Conservation (phyloP, 768 basidiomycete species). For the Rhizopogon vesiculosus region DNA sequence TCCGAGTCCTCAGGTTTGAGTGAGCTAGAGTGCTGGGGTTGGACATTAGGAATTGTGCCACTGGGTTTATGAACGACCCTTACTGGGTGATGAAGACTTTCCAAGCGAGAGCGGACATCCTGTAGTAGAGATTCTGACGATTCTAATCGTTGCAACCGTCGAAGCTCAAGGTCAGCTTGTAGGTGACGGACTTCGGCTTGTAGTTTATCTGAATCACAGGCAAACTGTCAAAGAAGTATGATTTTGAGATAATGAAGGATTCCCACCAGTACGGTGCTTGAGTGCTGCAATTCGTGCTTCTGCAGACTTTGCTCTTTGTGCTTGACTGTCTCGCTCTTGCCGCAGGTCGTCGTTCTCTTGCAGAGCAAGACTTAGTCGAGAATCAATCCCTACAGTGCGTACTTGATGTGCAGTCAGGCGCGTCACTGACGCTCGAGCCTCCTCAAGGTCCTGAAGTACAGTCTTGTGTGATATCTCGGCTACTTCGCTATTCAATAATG, state of each 20-base stretch:
- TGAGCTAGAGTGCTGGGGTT: constrained; percentile 34
- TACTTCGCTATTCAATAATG: constrained; percentile 76
- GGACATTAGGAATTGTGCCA: constrained; percentile 10
- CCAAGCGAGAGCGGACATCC: constrained; percentile 61
- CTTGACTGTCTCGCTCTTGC: constrained; percentile 74
- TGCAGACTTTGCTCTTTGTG: constrained; percentile 60
- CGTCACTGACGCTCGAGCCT: constrained; percentile 60
- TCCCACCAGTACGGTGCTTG: constrained; percentile 61
- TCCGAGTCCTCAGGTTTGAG: constrained; percentile 45
- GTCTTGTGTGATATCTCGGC: constrained; percentile 75
- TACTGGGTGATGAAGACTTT: constrained; percentile 50
- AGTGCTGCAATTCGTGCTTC: constrained; percentile 62
- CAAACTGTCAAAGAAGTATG: not conserved
- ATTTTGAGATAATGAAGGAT: not conserved
- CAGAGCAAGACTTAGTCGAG: constrained; percentile 54
- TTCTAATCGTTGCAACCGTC: constrained; percentile 55
- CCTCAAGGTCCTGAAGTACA: constrained; percentile 69
- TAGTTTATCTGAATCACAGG: constrained; percentile 49
- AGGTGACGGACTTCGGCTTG: constrained; percentile 63
- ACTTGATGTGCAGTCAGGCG: constrained; percentile 67
- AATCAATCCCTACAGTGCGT: constrained; percentile 67
- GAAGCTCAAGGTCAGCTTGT: constrained; percentile 58
- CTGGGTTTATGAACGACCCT: constrained; percentile 16
- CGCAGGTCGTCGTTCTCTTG: constrained; percentile 81
- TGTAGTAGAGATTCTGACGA: constrained; percentile 62